Evolutionary conservation across 345 rosid species (phyloP), one percentile per base, ranked within the genome.

Genomic region (Cardamine resedifolia): DNA sequence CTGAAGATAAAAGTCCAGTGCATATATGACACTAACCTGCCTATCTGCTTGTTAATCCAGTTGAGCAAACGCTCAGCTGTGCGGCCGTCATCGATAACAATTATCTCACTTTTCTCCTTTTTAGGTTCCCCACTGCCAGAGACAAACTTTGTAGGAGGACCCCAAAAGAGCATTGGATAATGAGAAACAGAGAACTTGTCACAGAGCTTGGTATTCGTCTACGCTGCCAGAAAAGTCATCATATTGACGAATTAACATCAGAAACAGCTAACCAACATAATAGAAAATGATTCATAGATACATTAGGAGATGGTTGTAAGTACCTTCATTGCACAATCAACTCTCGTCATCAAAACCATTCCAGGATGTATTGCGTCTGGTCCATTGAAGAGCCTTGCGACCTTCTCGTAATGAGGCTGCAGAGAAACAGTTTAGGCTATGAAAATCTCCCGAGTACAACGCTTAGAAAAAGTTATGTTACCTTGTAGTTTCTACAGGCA

Each of bases 401-500:
- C 99, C 77, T 83, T 92, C 78, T 96, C 99, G 60, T 96, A 96
- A 4, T 92, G 97, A 4, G 96, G 91, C 98, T 95, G 88, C 73
- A 81, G 45, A 80, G 78, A 68, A 51, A 74, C 67, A 65, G 27
- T 70, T 64, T 59, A 55, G 66, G 47, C 16, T 58, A 77, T 5
- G 63, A 73, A 66, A 64, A 75, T 43, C 41, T 28, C 21, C 70
- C 48, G 39, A 30, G 34, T 39, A 31, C 30, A 23, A 44, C 8
- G 49, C 20, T 19, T 43, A 53, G 27, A 56, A 45, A 41, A 41
- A 47, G 57, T 33, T 55, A 62, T 11, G 16, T 56, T 86, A 95
- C 99, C 99, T 90, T 92, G 76, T 96, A 96, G 80, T 91, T 96
- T 83, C 97, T 83, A 85, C 98, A 96, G 60, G 99, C 97, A 75